Base-by-base conservation (phyloP, 805 yeast species). In the Wickerhamomyces bisporus region DNA sequence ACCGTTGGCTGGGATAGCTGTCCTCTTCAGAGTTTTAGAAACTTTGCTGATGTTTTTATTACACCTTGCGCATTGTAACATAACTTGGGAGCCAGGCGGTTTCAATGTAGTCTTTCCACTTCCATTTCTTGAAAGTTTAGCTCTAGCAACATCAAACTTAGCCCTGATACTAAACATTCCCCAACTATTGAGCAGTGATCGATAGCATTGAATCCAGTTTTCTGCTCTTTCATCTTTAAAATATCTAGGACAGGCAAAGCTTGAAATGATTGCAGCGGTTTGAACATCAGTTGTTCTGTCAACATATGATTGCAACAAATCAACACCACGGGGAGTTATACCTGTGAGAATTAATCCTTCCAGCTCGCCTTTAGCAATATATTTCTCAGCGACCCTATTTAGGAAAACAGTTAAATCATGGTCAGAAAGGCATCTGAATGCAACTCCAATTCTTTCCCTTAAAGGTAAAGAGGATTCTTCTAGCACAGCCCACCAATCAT, bases 401-500 rank as follows among this genome's bases (percentile, higher is more conserved):
- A 91, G 65, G 59, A 86, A 91, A 10, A 77, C 71, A 6, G 81
- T 75, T 45, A 91, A 65, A 46, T 85, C 96, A 32, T 76, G 70
- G 55, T 88, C 96, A 1, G 89, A 77, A 25, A 91, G 64, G 50
- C 86, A 91, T 34, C 96, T 68, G 18, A 91, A 65, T 0, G 98
- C 97, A 20, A 91, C 91, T 1, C 97, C 97, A 11, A 91, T 62
- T 47, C 96, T 67, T 54, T 91, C 98, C 37, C 91, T 70, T 29
- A 91, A 65, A 0, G 98, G 96, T 30, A 91, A 68, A 2, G 95
- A 82, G 15, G 82, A 78, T 53, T 91, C 97, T 55, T 87, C 95
- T 36, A 91, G 66, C 2, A 91, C 95, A 53, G 87, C 97, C 81
- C 91, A 82, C 97, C 98, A 91, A 47, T 89, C 93, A 32, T 86